Evolutionary conservation across 257 asterid genomes (phyloP).

Genomic region (Striga asiatica): DNA sequence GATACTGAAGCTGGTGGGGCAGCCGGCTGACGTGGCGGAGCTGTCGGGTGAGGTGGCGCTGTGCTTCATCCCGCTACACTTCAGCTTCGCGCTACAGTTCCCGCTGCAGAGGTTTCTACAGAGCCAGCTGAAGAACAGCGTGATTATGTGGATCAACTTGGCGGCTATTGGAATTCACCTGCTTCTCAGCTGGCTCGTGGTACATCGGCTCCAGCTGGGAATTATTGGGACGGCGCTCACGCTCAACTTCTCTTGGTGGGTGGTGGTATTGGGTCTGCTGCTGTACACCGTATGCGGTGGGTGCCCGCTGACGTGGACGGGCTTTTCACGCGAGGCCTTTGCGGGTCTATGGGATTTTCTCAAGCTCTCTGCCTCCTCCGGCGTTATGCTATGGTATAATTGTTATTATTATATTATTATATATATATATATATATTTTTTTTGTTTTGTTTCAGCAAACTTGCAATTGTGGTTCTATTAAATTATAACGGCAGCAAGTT

Average conservation of each 20-base stretch:
- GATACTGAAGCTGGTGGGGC: slow-evolving; percentile 51
- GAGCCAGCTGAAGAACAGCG: slow-evolving; percentile 67
- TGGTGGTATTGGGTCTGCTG: slow-evolving; percentile 34
- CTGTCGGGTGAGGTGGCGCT: slow-evolving; percentile 50
- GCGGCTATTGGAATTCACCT: slow-evolving; percentile 40
- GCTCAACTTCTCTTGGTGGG: slow-evolving; percentile 59
- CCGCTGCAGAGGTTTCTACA: slow-evolving; percentile 81
- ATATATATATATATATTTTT: no score
- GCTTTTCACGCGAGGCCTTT: slow-evolving; percentile 64
- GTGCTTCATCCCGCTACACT: slow-evolving; percentile 64
- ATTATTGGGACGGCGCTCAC: slow-evolving; percentile 47
- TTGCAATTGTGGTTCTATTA: no score
- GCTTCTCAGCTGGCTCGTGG: slow-evolving; percentile 39
- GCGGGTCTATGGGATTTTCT: slow-evolving; percentile 76
- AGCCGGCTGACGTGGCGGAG: slow-evolving; percentile 67
- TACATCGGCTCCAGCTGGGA: slow-evolving; percentile 38
- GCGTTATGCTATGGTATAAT: slow-evolving; percentile 76
- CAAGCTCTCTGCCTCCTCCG: slow-evolving; percentile 76
- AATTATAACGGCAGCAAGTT: no score
- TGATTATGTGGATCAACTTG: slow-evolving; percentile 43
- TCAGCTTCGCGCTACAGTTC: slow-evolving; percentile 58
- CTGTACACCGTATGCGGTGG: slow-evolving; percentile 51
- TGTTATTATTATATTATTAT: no score
- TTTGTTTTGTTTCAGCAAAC: no score
- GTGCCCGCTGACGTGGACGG: slow-evolving; percentile 67